Percentiles rank a stretch among this genome's conserved stretches.
phyloP scores from a whole-genome alignment of 371 early-diverging fungal species.

The Mortierella sp. region DNA sequence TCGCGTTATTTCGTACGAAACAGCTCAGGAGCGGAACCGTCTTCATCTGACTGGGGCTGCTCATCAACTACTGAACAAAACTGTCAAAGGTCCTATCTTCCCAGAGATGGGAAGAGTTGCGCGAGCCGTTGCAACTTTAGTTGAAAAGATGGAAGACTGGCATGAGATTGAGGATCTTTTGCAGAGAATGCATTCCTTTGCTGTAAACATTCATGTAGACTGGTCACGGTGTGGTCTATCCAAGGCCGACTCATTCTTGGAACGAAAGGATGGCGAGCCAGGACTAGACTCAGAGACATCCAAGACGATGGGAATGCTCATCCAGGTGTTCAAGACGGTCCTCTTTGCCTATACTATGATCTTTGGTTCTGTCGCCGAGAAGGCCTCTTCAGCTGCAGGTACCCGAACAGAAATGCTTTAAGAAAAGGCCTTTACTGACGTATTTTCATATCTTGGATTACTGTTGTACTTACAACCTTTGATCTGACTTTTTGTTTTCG shows the following conservation, averaged over 20 bases:
- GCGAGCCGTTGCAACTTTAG: conserved; percentile 37
- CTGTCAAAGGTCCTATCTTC: conserved; percentile 31
- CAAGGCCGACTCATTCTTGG: conserved; percentile 28
- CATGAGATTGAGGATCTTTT: conserved; percentile 20
- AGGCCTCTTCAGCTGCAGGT: conserved; percentile 34
- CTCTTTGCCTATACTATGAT: conserved; percentile 56
- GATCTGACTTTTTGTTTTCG: not conserved
- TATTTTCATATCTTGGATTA: not conserved
- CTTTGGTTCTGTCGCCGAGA: conserved; percentile 47
- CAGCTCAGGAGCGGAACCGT: conserved; percentile 21
- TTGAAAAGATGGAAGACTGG: conserved; percentile 43
- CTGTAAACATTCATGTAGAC: conserved; percentile 48
- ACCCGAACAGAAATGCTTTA: not conserved
- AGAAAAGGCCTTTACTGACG: not conserved
- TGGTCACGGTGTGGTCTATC: conserved; percentile 52
- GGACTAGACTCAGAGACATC: conserved; percentile 29
- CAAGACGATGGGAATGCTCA: conserved; percentile 30
- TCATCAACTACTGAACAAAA: conserved; percentile 18
- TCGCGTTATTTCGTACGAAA: conserved; percentile 31
- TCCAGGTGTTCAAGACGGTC: conserved; percentile 49
- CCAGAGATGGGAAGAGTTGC: conserved; percentile 53
- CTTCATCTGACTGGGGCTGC: conserved; percentile 21
- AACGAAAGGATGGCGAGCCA: conserved; percentile 5
- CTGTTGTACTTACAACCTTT: not conserved
- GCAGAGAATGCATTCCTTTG: conserved; percentile 45